phyloP scores from a whole-genome alignment of 495 filamentous ascomycete genomes.

The Penicillium samsonianum region DNA sequence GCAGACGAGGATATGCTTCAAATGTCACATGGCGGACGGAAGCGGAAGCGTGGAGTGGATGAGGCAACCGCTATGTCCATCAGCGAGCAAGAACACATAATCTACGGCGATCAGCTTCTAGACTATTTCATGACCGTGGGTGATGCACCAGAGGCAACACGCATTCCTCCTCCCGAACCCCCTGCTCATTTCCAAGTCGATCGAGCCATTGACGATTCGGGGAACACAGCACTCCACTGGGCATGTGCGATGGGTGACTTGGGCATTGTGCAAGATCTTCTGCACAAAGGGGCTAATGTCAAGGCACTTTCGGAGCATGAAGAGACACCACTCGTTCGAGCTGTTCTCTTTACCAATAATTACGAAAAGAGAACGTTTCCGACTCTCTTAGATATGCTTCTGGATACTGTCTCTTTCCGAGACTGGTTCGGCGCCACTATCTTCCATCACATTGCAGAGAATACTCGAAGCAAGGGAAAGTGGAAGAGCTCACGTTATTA shows the following conservation, averaged over 20 bases:
- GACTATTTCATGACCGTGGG: conserved; percentile 91
- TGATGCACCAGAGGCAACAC: conserved; percentile 60
- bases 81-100: conserved; percentile 77
- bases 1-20: conserved; percentile 76
- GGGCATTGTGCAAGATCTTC: conserved; percentile 81
- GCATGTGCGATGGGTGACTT: conserved; percentile 97
- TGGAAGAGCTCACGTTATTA: conserved; percentile 87
- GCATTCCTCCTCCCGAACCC: conserved; percentile 67
- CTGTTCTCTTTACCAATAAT: conserved; percentile 93
- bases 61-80: conserved; percentile 61
- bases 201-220: conserved; percentile 83
- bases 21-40: conserved; percentile 64
- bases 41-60: conserved; percentile 69
- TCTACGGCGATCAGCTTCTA: conserved; percentile 87
- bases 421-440: conserved; percentile 81
- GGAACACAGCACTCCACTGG: conserved; percentile 92
- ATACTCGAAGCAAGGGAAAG: conserved; percentile 75
- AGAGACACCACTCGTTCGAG: conserved; percentile 93
- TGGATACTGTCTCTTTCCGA: conserved; percentile 69
- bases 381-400: conserved; percentile 72
- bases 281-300: conserved; percentile 68
- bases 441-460: conserved; percentile 88
- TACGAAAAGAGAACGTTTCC: conserved; percentile 88
- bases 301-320: conserved; percentile 71
- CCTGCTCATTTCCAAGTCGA: conserved; percentile 83